Base-by-base conservation (phyloP, 106 monocot species). In the Ottelia alismoides region DNA sequence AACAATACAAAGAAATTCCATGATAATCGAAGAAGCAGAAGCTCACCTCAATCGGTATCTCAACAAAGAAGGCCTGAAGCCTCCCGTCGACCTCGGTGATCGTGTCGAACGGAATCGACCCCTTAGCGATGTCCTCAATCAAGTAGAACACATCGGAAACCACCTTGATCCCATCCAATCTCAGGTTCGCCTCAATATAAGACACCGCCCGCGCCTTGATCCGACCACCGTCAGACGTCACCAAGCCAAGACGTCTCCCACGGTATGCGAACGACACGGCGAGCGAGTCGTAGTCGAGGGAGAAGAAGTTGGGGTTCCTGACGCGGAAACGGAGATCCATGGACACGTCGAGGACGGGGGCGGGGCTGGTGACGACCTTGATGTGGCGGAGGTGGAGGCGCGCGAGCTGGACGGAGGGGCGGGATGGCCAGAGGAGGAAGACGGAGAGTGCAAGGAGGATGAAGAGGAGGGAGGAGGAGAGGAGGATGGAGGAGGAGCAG, bases 361-460 rank as follows among this genome's bases (percentile, higher is more conserved):
- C 2, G 5, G 76, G 79, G 29, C 26, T 17, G 55, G 71, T 32
- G 45, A 31, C 11, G 70, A 87, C 54, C 50, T 45, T 58, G 69
- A 86, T 28, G 69, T 45, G 60, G 47, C 61, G 53, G 67, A 77
- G 71, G 61, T 47, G 26, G 78, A 92, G 59, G 65, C 85, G 78
- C 66, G 58, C 30, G 74, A 76, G n/a, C 66, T 47, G 31, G 74
- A 83, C 11, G 6, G 68, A 30, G 43, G 76, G 86, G 45, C 80
- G 61, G 56, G 86, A 79, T 43, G 92, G 92, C 64, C 65, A 86
- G 62, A 78, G 56, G 79, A 82, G 22, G 76, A 82, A 82, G 52
- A 56, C 16, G 51, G 70, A 28, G 56, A 40, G 11, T 45, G 59
- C 49, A 59, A 71, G 27, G 56, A 65, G 46, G 63, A 63, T 24